phyloP scores from a whole-genome alignment of 2,329 filamentous ascomycete genomes.

The Coleophoma cylindrospora region DNA sequence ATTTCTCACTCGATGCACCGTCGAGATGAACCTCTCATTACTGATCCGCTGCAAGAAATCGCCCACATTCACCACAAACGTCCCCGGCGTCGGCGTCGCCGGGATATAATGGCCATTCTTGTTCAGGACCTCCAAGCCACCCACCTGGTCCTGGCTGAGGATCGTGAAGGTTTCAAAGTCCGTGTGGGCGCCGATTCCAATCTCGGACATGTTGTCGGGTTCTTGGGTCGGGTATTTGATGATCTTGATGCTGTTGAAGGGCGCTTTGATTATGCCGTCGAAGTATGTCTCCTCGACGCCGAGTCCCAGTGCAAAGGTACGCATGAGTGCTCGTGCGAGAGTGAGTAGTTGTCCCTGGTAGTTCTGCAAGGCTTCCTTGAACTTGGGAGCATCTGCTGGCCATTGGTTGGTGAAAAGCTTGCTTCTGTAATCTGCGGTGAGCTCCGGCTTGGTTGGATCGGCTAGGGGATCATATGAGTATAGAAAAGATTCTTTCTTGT shows the following conservation, averaged over 20 bases:
- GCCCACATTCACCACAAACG: conserved; percentile 39
- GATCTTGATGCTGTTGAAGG: background rate
- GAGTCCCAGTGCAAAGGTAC: conserved; percentile 4
- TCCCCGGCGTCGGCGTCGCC: conserved; percentile 34
- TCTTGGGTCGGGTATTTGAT: conserved; percentile 3
- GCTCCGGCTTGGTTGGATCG: background rate
- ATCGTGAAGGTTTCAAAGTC: conserved; percentile 41
- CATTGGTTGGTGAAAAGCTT: background rate
- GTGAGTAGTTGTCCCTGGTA: conserved; percentile 14
- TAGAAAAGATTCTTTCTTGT: conserved; percentile 1
- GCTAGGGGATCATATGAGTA: background rate
- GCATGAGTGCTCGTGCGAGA: conserved; percentile 18
- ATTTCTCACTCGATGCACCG: conserved; percentile 35
- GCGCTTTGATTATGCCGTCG: background rate
- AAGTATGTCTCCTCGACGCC: conserved; percentile 3
- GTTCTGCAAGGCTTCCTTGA: background rate
- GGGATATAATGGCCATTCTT: conserved; percentile 34
- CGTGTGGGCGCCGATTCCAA: conserved; percentile 30
- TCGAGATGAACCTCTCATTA: conserved; percentile 36
- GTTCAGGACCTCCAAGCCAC: conserved; percentile 39
- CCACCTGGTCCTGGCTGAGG: conserved; percentile 36
- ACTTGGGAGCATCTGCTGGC: background rate
- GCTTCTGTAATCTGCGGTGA: background rate
- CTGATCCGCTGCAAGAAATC: conserved; percentile 36
- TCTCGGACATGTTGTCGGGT: background rate